These are phyloP conservation scores for Coemansia sp. DNA, from an alignment of 192 early-diverging fungal genomes.

Conservation along the genomic window DNA sequence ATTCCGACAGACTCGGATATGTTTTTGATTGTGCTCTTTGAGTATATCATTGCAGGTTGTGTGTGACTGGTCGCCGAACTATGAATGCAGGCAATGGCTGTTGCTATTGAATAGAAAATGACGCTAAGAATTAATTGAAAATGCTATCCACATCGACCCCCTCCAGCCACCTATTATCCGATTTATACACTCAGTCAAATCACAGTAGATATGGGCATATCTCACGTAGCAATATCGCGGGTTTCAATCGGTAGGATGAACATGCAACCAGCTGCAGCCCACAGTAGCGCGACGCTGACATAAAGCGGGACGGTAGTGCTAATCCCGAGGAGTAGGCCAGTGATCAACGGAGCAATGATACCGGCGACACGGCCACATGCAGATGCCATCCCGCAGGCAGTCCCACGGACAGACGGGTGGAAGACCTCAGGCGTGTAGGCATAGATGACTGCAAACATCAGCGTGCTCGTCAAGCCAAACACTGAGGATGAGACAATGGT, in stretches of 20 bases:
- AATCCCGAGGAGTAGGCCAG: slow-evolving; percentile 63
- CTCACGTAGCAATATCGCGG: slow-evolving; percentile 29
- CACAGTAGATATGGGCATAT: too few species aligned
- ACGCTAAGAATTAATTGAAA: neutral
- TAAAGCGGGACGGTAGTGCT: slow-evolving; percentile 66
- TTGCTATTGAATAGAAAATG: neutral
- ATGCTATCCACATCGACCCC: neutral
- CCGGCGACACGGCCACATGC: slow-evolving; percentile 74
- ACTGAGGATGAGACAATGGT: slow-evolving; percentile 63
- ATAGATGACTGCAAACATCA: slow-evolving; percentile 86
- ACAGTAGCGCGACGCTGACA: slow-evolving; percentile 60
- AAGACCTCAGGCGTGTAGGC: slow-evolving; percentile 89
- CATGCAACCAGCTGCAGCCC: slow-evolving; percentile 61
- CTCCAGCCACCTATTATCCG: too few species aligned
- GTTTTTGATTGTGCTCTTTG: slow-evolving; percentile 56
- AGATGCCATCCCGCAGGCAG: slow-evolving; percentile 75
- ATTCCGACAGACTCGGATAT: slow-evolving; percentile 86
- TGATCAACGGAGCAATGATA: slow-evolving; percentile 70
- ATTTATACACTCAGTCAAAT: too few species aligned
- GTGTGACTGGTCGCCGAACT: neutral
- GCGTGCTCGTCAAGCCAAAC: slow-evolving; percentile 64
- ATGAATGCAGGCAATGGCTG: too few species aligned
- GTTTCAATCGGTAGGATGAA: slow-evolving; percentile 66
- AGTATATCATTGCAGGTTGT: slow-evolving; percentile 33
- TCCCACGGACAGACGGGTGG: slow-evolving; percentile 70